Percentiles rank a stretch among this genome's conserved stretches.
phyloP scores from a whole-genome alignment of 805 yeast species.

The Kluyveromyces aestuarii region DNA sequence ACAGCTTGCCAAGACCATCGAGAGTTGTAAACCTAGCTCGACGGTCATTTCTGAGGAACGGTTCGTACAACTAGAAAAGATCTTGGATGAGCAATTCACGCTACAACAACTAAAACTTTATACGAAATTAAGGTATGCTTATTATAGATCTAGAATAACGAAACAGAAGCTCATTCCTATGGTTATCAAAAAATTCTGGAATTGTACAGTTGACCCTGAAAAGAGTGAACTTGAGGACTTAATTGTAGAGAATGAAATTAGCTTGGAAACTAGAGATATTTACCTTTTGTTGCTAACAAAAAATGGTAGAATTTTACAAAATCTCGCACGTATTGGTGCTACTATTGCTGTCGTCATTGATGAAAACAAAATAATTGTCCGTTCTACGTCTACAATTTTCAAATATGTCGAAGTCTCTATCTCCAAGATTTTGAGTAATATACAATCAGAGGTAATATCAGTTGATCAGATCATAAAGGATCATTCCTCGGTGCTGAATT shows the following conservation, averaged over 20 bases:
- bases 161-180: slow-evolving; percentile 5
- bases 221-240: slow-evolving; percentile 15
- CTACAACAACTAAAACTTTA: slow-evolving; percentile 20
- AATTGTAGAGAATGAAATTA: slow-evolving; percentile 16
- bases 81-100: slow-evolving; percentile 20
- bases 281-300: slow-evolving; percentile 22
- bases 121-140: slow-evolving; percentile 5
- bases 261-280: slow-evolving; percentile 17
- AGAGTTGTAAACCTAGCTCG: slow-evolving; percentile 17
- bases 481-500: slow-evolving; percentile 7
- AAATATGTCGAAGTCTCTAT: slow-evolving; percentile 25
- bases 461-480: slow-evolving; percentile 10
- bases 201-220: slow-evolving; percentile 7
- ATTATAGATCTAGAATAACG: slow-evolving; percentile 4
- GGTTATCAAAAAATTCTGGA: slow-evolving; percentile 5
- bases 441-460: slow-evolving; percentile 11
- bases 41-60: slow-evolving; percentile 14
- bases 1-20: slow-evolving; percentile 22
- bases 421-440: slow-evolving; percentile 21
- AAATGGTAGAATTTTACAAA: slow-evolving; percentile 26
- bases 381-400: slow-evolving; percentile 16
- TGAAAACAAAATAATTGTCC: slow-evolving; percentile 20
- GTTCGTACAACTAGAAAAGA: slow-evolving; percentile 12
- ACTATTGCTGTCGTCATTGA: slow-evolving; percentile 19
- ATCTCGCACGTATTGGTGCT: slow-evolving; percentile 24